Conservation (phyloP, 2,329 filamentous ascomycete genomes). For the Penicillium sp. region DNA sequence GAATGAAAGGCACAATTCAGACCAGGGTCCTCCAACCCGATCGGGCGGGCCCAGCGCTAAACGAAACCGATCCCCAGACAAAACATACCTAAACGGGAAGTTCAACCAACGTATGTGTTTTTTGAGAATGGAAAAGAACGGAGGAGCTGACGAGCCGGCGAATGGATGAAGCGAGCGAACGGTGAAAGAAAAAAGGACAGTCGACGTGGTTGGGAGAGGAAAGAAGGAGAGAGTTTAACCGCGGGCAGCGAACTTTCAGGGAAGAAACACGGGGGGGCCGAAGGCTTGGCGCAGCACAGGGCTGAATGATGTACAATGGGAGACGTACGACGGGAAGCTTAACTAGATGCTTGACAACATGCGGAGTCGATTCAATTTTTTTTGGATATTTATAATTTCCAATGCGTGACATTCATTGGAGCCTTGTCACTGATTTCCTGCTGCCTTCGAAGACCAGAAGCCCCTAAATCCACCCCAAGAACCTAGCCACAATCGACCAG, state of each 20-base stretch:
- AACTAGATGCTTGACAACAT: no score
- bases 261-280: not conserved
- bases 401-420: no score
- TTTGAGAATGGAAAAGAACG: no score
- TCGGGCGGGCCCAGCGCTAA: not conserved
- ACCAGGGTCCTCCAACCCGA: not conserved
- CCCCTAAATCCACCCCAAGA: no score
- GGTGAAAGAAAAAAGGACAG: conserved; percentile 1
- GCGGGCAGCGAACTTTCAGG: conserved; percentile 5
- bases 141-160: conserved; percentile 3
- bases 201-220: conserved; percentile 6
- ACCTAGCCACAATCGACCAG: conserved; percentile 1
- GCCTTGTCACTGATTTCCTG: no score
- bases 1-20: not conserved
- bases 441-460: no score
- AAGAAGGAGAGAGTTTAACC: conserved; percentile 12
- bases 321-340: no score
- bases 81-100: conserved; percentile 1
- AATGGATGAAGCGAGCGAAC: not conserved
- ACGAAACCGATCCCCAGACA: not conserved
- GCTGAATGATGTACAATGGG: not conserved
- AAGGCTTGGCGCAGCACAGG: not conserved
- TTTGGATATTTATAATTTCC: not conserved
- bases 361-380: no score
- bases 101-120: no score